Conservation (phyloP, 352 stramenopile genomes). For the Thalassiosira sp. region DNA sequence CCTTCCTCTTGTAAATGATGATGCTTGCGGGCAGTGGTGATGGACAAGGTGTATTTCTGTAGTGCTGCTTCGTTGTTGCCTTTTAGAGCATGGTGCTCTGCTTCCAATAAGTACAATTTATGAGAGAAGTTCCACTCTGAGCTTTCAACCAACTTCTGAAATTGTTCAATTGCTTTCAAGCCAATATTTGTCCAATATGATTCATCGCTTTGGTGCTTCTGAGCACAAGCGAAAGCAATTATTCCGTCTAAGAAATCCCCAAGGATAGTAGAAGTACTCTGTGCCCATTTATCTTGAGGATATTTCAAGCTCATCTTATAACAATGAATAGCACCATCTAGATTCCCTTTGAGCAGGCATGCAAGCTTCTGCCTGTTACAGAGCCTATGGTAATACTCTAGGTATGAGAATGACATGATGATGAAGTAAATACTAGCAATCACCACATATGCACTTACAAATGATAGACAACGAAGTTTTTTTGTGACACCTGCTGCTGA, state of each 20-base stretch:
- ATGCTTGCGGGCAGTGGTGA: constrained; percentile 25
- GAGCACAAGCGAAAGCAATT: constrained; percentile 27
- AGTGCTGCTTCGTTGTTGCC: constrained; percentile 19
- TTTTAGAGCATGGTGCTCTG: constrained; percentile 20
- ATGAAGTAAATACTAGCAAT: no score
- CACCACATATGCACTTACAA: neutral
- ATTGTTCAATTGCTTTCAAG: constrained; percentile 1
- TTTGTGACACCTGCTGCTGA: neutral
- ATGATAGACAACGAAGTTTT: no score
- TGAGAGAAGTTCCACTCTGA: constrained; percentile 34
- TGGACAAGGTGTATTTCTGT: constrained; percentile 24
- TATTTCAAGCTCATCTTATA: constrained; percentile 21
- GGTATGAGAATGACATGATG: no score
- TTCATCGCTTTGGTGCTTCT: constrained; percentile 19
- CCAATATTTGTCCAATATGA: constrained; percentile 22
- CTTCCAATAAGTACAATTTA: constrained; percentile 31
- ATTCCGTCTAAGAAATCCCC: constrained; percentile 28
- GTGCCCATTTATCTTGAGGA: neutral
- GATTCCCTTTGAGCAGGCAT: constrained; percentile 20
- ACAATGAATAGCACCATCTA: constrained; percentile 16
- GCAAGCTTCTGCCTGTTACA: constrained; percentile 22
- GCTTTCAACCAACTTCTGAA: constrained; percentile 8
- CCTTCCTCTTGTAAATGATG: constrained; percentile 33
- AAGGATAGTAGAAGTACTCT: constrained; percentile 5
- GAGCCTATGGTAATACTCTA: no score